phyloP scores from a whole-genome alignment of 202 grass and related monocot species.

The Elaeis oleifera region DNA sequence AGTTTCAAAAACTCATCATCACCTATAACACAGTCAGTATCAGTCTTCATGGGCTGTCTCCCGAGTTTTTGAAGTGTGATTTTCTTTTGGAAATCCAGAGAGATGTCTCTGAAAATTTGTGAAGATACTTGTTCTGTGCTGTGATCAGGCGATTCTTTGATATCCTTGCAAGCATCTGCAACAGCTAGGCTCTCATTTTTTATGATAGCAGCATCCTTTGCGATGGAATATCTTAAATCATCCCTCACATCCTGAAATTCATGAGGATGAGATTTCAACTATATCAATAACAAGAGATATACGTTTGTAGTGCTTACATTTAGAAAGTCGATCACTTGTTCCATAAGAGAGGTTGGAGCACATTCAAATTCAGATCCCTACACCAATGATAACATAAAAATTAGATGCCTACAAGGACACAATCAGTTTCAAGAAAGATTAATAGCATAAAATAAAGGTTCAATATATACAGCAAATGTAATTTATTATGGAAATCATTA shows the following conservation, averaged over 20 bases:
- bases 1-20: conserved; percentile 37
- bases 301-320: conserved; percentile 48
- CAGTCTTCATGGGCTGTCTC: conserved; percentile 15
- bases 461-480: too few species aligned
- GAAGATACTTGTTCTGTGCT: conserved; percentile 14
- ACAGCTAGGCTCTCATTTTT: conserved; percentile 60
- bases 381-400: conserved; percentile 5
- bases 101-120: conserved; percentile 25
- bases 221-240: conserved; percentile 61
- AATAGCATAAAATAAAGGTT: not conserved
- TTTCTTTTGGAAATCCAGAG: conserved; percentile 84
- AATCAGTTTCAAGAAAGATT: not conserved
- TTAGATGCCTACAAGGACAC: not conserved
- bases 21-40: conserved; percentile 14
- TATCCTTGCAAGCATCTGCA: conserved; percentile 11
- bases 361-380: conserved; percentile 88
- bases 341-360: conserved; percentile 78
- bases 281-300: conserved; percentile 14
- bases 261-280: conserved; percentile 21
- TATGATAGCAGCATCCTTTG: conserved; percentile 59
- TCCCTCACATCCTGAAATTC: conserved; percentile 78
- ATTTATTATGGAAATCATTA: too few species aligned
- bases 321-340: conserved; percentile 71
- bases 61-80: conserved; percentile 40
- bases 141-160: conserved; percentile 8